A percentile compares a stretch with the other conserved stretches of the same genome.
phyloP scores from a whole-genome alignment of 208 protist species.

The Acanthamoeba sp. region DNA sequence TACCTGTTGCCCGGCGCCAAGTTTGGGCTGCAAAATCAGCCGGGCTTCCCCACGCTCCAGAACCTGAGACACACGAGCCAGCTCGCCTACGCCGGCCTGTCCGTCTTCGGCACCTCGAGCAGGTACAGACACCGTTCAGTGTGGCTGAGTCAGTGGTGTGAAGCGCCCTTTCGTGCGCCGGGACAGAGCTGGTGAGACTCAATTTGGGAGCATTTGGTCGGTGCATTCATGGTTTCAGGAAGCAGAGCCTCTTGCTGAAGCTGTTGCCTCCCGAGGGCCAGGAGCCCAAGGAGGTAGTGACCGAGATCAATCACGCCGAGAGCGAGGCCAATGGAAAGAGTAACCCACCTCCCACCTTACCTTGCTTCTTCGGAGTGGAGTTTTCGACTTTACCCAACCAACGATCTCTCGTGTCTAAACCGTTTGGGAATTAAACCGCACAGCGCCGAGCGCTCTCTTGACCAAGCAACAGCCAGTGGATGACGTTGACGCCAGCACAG shows the following conservation, averaged over 20 bases:
- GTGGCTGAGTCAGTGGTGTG: background rate
- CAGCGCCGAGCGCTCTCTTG: background rate
- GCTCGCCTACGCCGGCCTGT: conserved; percentile 60
- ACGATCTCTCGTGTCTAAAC: too few relatives aligned
- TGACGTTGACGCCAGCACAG: background rate
- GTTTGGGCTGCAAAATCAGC: conserved; percentile 7
- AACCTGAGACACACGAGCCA: conserved; percentile 3
- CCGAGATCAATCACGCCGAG: background rate
- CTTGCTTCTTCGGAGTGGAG: too few relatives aligned
- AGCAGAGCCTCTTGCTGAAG: conserved; percentile 53
- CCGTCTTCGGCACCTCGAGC: conserved; percentile 64
- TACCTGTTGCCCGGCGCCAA: conserved; percentile 11
- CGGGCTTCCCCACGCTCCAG: conserved; percentile 68
- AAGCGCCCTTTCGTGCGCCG: too few relatives aligned
- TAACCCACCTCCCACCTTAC: too few relatives aligned
- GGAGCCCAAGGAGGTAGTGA: background rate
- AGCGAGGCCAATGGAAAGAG: background rate
- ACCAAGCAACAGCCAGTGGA: background rate
- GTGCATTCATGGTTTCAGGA: background rate
- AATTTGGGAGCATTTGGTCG: background rate
- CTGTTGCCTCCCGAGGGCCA: background rate
- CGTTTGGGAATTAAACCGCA: background rate
- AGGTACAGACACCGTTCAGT: background rate
- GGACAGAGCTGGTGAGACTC: too few relatives aligned
- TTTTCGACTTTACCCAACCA: too few relatives aligned